Conservation (phyloP, 305 asterid species). For the Fraxinus albicans region DNA sequence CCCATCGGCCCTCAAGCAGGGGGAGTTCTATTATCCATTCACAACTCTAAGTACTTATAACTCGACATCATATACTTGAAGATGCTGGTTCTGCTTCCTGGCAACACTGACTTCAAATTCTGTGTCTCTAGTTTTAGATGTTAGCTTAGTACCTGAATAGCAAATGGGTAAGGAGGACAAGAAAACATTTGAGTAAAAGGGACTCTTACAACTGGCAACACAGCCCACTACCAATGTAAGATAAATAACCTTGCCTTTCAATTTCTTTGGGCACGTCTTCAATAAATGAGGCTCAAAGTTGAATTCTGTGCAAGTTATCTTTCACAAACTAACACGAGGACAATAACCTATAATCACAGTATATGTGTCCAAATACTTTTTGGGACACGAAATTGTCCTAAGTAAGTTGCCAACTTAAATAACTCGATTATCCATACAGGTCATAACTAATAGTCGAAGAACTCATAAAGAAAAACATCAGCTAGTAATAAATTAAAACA, state of each 20-base stretch:
- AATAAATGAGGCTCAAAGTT: neutral
- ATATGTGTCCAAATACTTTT: neutral
- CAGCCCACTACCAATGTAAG: neutral
- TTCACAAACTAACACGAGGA: neutral
- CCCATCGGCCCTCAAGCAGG: neutral
- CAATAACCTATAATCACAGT: neutral
- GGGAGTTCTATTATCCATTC: neutral
- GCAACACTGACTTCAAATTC: neutral
- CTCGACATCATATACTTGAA: neutral
- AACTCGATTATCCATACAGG: neutral
- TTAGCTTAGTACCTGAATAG: neutral
- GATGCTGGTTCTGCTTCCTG: too few species aligned
- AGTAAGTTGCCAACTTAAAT: neutral
- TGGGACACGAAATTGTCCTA: neutral
- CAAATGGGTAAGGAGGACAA: neutral
- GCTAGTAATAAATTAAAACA: neutral
- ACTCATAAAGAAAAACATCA: neutral
- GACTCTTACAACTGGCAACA: neutral
- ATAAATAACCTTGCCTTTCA: neutral
- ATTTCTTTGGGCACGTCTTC: neutral
- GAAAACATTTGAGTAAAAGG: neutral
- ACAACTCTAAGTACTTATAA: neutral
- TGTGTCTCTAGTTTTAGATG: too few species aligned
- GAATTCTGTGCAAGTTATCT: neutral
- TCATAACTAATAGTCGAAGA: neutral